Conservation (phyloP, 164 flowering plant species). For the Vitis riparia region DNA sequence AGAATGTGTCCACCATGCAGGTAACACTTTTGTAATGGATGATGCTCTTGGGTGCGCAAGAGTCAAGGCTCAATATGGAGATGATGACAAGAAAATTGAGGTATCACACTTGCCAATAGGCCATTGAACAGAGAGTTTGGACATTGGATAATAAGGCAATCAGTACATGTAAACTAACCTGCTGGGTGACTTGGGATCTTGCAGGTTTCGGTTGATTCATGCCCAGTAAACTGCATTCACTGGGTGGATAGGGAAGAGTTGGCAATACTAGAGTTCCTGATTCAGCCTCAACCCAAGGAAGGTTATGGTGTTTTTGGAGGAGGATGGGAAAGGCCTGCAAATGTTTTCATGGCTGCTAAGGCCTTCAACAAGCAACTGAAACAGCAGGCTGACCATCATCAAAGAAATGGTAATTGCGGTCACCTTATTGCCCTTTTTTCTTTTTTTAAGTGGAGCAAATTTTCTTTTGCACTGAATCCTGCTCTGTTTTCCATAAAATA, state of each 20-base stretch:
- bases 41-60: conserved; percentile 61
- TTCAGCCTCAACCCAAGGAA: conserved; percentile 46
- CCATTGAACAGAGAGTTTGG: too few relatives aligned
- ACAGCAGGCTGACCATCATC: conserved; percentile 20
- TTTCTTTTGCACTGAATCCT: neutral
- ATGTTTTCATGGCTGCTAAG: conserved; percentile 64
- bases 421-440: neutral
- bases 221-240: conserved; percentile 78
- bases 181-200: neutral
- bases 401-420: conserved; percentile 25
- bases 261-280: conserved; percentile 57
- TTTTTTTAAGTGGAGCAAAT: neutral
- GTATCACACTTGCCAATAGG: conserved; percentile 23
- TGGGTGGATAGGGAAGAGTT: conserved; percentile 68
- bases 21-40: conserved; percentile 64
- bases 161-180: too few relatives aligned
- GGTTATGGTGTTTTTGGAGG: conserved; percentile 68
- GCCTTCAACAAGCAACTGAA: conserved; percentile 49
- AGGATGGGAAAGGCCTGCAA: conserved; percentile 67
- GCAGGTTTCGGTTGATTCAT: conserved; percentile 67
- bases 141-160: too few relatives aligned
- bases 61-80: conserved; percentile 69
- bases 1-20: conserved; percentile 66
- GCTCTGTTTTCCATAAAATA: neutral
- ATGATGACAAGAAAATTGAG: conserved; percentile 50